Evolutionary conservation across 1,284 basidiomycete genomes (phyloP), one percentile per base, ranked within the genome.

Genomic region (Ustilago vetiveriae): DNA sequence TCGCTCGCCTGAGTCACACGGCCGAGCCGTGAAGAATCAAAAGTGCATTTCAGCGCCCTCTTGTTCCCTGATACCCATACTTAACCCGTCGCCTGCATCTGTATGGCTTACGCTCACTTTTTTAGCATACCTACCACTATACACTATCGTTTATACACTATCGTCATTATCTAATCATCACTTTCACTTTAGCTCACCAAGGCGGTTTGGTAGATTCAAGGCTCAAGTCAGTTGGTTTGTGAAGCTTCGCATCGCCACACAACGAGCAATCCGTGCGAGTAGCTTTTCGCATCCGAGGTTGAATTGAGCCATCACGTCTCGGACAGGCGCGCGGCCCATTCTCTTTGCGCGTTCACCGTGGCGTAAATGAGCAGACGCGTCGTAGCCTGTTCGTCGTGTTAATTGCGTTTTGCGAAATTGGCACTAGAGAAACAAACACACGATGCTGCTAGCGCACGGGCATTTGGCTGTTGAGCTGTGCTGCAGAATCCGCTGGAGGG

Each of bases 1-100:
- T 78, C 26, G 69, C 77, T 6, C 52, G 71, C 4, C 24, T 65
- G n/a, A 60, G 60, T 23, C 62, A 65, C 27, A n/a, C 57, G 45
- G 33, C 51, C 38, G 60, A 65, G 46, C 49, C 67, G 11, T 65
- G 50, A 50, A 35, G 14, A 38, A 24, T 39, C 3, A 22, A 3
- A 13, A 6, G 6, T 29, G 7, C 27, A 7, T 29, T 29, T 6
- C 6, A 6, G 7, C 13, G 27, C 27, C 27, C 27, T 29, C 27
- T 6, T 13, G 27, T 13, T 41, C 14, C 30, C 23, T 21, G 41
- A 49, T 50, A 48, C 46, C 46, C 37, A 29, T 33, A 21, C 27
- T 48, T 17, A 39, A 19, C 4, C 19, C 26, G 27, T 39, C 38
- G 16, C 21, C 16, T 17, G 30, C 26, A 27, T 3, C 6, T 33